phyloP scores from a whole-genome alignment of 1,284 basidiomycete species.

The Ustilago lituana region DNA sequence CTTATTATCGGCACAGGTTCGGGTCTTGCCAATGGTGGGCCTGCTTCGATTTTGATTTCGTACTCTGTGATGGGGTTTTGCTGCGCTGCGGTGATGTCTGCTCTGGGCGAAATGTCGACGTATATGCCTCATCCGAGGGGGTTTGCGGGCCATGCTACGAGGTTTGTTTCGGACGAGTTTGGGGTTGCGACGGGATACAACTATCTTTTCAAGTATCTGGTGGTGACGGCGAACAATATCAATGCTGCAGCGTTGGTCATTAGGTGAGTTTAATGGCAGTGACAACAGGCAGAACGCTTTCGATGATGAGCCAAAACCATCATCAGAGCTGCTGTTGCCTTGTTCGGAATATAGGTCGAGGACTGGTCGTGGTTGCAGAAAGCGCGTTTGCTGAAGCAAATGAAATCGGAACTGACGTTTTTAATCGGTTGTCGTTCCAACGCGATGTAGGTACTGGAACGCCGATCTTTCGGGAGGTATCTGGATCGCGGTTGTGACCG shows the following conservation, averaged over 20 bases:
- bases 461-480: constrained; percentile 54
- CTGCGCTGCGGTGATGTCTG: constrained; percentile 54
- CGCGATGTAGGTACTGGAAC: constrained; percentile 43
- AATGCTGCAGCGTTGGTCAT: constrained; percentile 34
- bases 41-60: constrained; percentile 69
- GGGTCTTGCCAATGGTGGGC: constrained; percentile 69
- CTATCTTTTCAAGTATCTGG: constrained; percentile 49
- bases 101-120: constrained; percentile 69
- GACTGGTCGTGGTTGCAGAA: too few relatives aligned
- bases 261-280: too few relatives aligned
- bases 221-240: constrained; percentile 41
- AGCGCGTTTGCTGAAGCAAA: too few relatives aligned
- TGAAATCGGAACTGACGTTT: too few relatives aligned
- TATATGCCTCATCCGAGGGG: constrained; percentile 68
- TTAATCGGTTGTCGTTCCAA: too few relatives aligned
- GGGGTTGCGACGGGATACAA: constrained; percentile 67
- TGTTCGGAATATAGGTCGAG: too few relatives aligned
- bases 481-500: constrained; percentile 42
- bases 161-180: constrained; percentile 69
- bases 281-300: too few relatives aligned
- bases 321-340: too few relatives aligned
- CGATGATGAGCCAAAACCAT: too few relatives aligned
- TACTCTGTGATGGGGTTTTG: constrained; percentile 66
- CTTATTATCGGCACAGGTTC: constrained; percentile 76
- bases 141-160: constrained; percentile 68